These are phyloP conservation scores for Aurantiochytrium sp. DNA, from an alignment of 108 stramenopile genomes.

Conservation along the genomic window DNA sequence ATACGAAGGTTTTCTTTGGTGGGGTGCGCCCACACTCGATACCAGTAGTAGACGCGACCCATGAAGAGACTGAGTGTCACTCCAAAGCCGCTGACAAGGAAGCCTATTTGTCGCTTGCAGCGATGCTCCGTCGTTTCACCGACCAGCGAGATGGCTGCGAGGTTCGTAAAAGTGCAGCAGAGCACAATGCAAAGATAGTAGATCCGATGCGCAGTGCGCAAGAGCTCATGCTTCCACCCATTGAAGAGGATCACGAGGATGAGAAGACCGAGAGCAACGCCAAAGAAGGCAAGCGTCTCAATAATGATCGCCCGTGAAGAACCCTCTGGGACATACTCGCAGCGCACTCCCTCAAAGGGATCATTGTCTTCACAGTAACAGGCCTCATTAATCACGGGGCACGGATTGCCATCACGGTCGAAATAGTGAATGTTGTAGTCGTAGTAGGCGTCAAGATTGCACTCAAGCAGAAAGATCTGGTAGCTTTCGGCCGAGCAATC, in stretches of 20 bases:
- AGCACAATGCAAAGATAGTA: not conserved
- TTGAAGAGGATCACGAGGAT: not conserved
- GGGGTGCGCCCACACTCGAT: not conserved
- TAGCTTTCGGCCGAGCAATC: not conserved
- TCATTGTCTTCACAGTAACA: not conserved
- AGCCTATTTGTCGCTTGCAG: not conserved
- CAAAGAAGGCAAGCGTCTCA: not conserved
- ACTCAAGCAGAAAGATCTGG: not conserved
- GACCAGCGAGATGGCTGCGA: not conserved
- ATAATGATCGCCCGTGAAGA: not conserved
- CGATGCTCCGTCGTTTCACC: not conserved
- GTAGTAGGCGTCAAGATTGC: not conserved
- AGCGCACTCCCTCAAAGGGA: not conserved
- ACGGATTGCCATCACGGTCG: not conserved
- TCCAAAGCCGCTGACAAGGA: not conserved
- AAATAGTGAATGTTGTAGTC: not conserved
- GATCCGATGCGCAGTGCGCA: not conserved
- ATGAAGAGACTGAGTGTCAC: not conserved
- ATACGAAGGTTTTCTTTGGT: not conserved
- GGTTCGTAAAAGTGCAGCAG: not conserved
- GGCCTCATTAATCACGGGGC: not conserved
- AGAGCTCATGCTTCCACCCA: not conserved
- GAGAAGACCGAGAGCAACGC: not conserved
- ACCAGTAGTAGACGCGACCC: slow-evolving; percentile 1
- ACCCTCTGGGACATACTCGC: not conserved